Evolutionary conservation across 371 early-diverging fungal species (phyloP).

Genomic region (Mortierella polycephala): DNA sequence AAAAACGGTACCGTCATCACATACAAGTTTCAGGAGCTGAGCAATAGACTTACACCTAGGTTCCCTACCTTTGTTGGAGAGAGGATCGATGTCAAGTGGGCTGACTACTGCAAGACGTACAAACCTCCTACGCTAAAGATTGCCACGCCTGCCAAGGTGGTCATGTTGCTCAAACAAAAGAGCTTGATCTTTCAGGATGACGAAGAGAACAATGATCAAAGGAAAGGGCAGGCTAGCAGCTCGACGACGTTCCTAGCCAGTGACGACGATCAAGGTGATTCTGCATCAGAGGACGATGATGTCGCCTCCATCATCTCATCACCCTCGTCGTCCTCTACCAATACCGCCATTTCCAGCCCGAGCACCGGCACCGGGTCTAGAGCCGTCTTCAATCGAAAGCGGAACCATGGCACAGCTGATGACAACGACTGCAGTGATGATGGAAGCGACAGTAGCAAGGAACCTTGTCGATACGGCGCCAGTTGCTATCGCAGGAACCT

Average conservation of each 20-base stretch:
- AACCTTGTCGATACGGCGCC: slow-evolving; percentile 37
- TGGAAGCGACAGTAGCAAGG: slow-evolving; percentile 5
- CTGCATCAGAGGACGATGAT: not conserved
- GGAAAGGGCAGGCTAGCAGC: not conserved
- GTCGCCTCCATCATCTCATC: not conserved
- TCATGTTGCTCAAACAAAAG: slow-evolving; percentile 38
- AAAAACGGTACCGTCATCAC: slow-evolving; percentile 62
- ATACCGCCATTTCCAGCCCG: not conserved
- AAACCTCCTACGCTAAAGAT: slow-evolving; percentile 36
- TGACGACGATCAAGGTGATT: slow-evolving; percentile 2
- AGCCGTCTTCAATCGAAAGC: slow-evolving; percentile 3
- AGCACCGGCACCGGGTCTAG: not conserved
- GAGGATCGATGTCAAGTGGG: slow-evolving; percentile 46
- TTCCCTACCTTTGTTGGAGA: slow-evolving; percentile 65
- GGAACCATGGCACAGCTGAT: not conserved
- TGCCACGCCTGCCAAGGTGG: slow-evolving; percentile 39
- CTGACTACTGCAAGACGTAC: slow-evolving; percentile 46
- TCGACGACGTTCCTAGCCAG: slow-evolving; percentile 2
- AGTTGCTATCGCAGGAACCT: slow-evolving; percentile 47
- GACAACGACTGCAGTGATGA: not conserved
- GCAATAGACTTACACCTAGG: slow-evolving; percentile 58
- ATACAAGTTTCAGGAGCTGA: slow-evolving; percentile 68
- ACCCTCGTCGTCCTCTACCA: not conserved
- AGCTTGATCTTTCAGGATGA: slow-evolving; percentile 38
- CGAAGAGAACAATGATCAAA: not conserved